Conservation (phyloP, 352 stramenopile genomes). For the Blastocystis sp. region DNA sequence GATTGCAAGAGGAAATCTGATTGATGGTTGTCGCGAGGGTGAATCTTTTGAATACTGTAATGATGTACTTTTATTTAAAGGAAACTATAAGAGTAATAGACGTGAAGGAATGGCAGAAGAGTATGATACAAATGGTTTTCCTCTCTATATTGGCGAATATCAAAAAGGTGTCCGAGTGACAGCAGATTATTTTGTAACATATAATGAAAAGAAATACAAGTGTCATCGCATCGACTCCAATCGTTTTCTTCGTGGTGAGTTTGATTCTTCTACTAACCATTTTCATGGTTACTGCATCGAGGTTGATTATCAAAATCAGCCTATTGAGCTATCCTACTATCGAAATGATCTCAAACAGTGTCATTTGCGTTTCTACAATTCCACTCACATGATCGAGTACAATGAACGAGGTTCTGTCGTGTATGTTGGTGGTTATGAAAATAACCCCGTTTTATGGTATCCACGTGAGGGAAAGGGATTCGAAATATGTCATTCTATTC, state of each 20-base stretch:
- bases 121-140: not conserved
- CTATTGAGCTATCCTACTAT: not conserved
- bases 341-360: not conserved
- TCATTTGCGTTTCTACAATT: not conserved
- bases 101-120: constrained; percentile 5
- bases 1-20: not conserved
- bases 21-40: not conserved
- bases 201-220: not conserved
- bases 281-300: not conserved
- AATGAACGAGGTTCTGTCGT: not conserved
- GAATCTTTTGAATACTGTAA: not conserved
- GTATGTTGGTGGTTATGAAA: not conserved
- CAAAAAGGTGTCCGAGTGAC: not conserved
- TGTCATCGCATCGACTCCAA: not conserved
- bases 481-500: not conserved
- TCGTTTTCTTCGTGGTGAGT: not conserved
- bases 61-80: not conserved
- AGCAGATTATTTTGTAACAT: not conserved
- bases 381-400: not conserved
- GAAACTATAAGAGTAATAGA: not conserved
- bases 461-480: not conserved
- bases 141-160: not conserved
- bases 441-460: not conserved
- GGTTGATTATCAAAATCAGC: not conserved
- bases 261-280: not conserved